Evolutionary conservation across 768 basidiomycete genomes (phyloP), one percentile per base, ranked within the genome.

Genomic region (Trametes gibbosa): DNA sequence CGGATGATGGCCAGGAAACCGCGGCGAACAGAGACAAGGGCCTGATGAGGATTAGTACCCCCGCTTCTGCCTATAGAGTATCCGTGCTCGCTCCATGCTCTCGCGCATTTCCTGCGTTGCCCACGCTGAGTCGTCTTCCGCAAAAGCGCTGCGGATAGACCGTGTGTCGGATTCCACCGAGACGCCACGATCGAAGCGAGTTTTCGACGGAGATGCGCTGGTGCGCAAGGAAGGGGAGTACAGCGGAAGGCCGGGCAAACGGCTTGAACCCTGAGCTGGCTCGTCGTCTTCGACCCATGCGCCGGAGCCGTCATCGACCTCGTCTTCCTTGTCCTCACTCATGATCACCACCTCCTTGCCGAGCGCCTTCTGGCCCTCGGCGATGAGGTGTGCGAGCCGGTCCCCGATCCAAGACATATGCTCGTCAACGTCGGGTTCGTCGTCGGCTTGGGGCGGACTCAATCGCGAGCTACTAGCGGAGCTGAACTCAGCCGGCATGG

Each of bases 321-420:
- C 85, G 58, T 91, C 90, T 63, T 90, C 88, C 56, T 84, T 77
- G 4, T 79, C 77, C 47, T 91, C 90, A 60, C 84, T 85, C 81
- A 85, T 83, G 4, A 91, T 83, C 9, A 93, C 90, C 16, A 94
- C 79, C 68, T 93, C 90, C n/a, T 81, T 76, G 14, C 81, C 83
- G 7, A 94, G 78, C 0, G 92, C 92, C 46, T 81, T 84, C 68
- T 89, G 85, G 16, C 92, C 92, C 65, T 93, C 84, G 66, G 85
- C 83, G 63, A 94, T 93, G 50, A 93, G 81, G 59, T 73, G 74
- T 25, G 82, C 72, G 29, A 94, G 80, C 63, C 82, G 84, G 62
- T 82, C 84, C 19, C 88, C 87, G 59, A 92, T 87, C 88, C 88
- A 90, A 64, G 90, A 88, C 87, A 92, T 92, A 80, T 91, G 66